These are phyloP conservation scores for Allium fistulosum DNA, from an alignment of 106 monocot genomes.

Conservation along the genomic window DNA sequence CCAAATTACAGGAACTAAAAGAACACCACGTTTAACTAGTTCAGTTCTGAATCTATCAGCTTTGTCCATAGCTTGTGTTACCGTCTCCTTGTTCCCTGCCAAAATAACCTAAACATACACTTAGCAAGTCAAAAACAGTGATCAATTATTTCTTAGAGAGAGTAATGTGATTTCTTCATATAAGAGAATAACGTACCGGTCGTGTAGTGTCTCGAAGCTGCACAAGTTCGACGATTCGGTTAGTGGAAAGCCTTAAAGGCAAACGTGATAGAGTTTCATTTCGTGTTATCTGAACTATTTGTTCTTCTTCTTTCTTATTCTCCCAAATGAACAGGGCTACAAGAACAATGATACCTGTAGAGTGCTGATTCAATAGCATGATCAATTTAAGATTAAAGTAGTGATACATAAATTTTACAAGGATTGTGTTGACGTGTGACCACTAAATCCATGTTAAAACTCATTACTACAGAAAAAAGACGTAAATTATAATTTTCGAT, in stretches of 20 bases:
- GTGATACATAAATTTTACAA: no score
- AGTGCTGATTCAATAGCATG: slow-evolving; percentile 76
- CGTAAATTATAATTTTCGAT: no score
- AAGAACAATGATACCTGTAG: slow-evolving; percentile 80
- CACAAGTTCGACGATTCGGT: slow-evolving; percentile 89
- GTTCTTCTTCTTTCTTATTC: slow-evolving; percentile 93
- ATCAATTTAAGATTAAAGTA: slow-evolving; percentile 34
- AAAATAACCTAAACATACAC: slow-evolving; percentile 72
- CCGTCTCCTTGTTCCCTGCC: slow-evolving; percentile 75
- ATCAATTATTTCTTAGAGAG: neutral
- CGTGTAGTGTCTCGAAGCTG: slow-evolving; percentile 81
- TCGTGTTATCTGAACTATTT: slow-evolving; percentile 76
- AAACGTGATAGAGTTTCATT: slow-evolving; percentile 93
- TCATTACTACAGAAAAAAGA: no score
- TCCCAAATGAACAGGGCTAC: slow-evolving; percentile 93
- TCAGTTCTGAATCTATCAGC: slow-evolving; percentile 92
- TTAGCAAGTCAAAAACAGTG: slow-evolving; percentile 11
- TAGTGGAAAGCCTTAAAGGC: slow-evolving; percentile 88
- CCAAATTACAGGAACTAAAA: slow-evolving; percentile 83
- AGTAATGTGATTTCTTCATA: neutral
- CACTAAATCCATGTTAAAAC: no score
- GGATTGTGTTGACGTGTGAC: no score
- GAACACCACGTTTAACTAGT: slow-evolving; percentile 72
- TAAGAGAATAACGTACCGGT: slow-evolving; percentile 50
- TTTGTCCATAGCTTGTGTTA: slow-evolving; percentile 62